Percentiles rank a stretch among this genome's conserved stretches.
Evolutionary conservation across 1,284 basidiomycete genomes (phyloP).

Genomic region (Termitomyces sp.): DNA sequence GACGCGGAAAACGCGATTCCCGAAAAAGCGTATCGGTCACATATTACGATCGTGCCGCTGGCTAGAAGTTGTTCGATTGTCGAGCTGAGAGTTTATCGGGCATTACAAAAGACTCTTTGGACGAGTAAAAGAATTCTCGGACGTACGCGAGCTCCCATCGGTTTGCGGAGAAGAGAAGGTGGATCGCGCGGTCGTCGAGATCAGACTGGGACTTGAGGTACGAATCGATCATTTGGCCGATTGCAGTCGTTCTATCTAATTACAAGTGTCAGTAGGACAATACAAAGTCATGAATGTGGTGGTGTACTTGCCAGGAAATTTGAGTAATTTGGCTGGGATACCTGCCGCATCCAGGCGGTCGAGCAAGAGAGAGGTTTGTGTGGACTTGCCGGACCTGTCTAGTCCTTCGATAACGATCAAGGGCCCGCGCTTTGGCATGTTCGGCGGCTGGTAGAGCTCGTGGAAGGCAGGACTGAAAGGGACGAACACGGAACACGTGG

Average conservation of each 20-base stretch:
- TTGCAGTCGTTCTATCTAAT: constrained; percentile 86
- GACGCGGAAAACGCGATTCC: constrained; percentile 92
- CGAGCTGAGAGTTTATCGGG: constrained; percentile 39
- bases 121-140: neutral
- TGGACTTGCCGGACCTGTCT: constrained; percentile 91
- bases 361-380: constrained; percentile 67
- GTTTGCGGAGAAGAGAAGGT: constrained; percentile 95
- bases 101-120: neutral
- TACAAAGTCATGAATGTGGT: neutral
- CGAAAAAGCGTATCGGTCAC: constrained; percentile 96
- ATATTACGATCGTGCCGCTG: constrained; percentile 73
- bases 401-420: constrained; percentile 94
- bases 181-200: constrained; percentile 88
- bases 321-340: constrained; percentile 50
- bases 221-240: constrained; percentile 90
- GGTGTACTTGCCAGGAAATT: constrained; percentile 76
- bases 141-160: constrained; percentile 89
- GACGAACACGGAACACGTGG: neutral
- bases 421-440: constrained; percentile 49
- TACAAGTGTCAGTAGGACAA: constrained; percentile 1
- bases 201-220: constrained; percentile 85
- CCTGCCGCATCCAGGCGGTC: constrained; percentile 40
- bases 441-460: neutral
- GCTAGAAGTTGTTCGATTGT: constrained; percentile 59
- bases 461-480: neutral